A percentile compares a stretch with the other conserved stretches of the same genome.
phyloP scores from a whole-genome alignment of 2,329 filamentous ascomycete genomes.

The Aureobasidium sp. region DNA sequence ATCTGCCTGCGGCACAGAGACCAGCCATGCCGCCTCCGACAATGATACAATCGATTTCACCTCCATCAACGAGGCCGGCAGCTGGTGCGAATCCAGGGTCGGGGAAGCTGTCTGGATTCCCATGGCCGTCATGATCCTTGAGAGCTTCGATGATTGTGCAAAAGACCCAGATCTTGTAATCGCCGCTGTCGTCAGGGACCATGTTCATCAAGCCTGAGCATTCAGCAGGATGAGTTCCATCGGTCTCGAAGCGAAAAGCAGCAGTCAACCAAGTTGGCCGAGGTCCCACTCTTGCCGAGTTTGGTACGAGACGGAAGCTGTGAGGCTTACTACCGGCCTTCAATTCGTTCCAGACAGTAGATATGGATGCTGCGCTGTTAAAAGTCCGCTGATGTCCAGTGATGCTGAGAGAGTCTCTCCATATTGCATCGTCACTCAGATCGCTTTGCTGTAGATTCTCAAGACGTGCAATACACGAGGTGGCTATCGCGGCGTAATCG shows the following conservation, averaged over 20 bases:
- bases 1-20: constrained; percentile 36
- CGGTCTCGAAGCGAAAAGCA: constrained; percentile 27
- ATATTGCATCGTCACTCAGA: constrained; percentile 26
- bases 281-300: constrained; percentile 19
- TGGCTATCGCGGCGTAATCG: constrained; percentile 7
- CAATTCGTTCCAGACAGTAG: constrained; percentile 30
- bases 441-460: constrained; percentile 9
- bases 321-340: constrained; percentile 28
- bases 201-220: constrained; percentile 31
- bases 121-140: constrained; percentile 29
- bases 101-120: constrained; percentile 21
- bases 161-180: constrained; percentile 37
- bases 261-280: constrained; percentile 23
- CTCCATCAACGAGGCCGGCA: constrained; percentile 14
- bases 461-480: constrained; percentile 12
- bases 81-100: not conserved
- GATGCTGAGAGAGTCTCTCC: constrained; percentile 53
- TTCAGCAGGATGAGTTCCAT: constrained; percentile 18
- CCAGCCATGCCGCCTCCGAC: constrained; percentile 41
- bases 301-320: constrained; percentile 17
- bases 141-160: constrained; percentile 33
- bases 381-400: constrained; percentile 52
- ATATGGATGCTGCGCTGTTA: constrained; percentile 40
- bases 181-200: constrained; percentile 26
- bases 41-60: constrained; percentile 27